phyloP scores from a whole-genome alignment of 495 filamentous ascomycete genomes.

The Hypoxylon fragiforme region DNA sequence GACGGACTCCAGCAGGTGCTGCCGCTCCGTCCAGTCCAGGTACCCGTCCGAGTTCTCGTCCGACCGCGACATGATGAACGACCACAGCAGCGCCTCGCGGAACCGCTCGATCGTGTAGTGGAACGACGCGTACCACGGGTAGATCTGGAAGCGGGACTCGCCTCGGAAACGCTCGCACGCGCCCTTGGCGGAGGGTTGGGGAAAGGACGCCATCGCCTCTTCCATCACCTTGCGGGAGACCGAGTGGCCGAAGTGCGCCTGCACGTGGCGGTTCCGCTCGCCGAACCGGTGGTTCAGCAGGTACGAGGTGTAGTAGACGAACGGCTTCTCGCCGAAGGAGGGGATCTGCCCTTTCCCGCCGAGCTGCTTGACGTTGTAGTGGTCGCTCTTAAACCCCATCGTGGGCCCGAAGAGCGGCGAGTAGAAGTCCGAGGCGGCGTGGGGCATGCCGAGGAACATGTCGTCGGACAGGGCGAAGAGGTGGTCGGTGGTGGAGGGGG shows the following conservation, averaged over 20 bases:
- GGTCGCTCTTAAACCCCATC: slow-evolving; percentile 47
- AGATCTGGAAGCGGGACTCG: slow-evolving; percentile 46
- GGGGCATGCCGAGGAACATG: slow-evolving; percentile 47
- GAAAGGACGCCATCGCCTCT: slow-evolving; percentile 47
- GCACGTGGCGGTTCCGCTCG: slow-evolving; percentile 47
- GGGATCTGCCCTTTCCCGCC: slow-evolving; percentile 37
- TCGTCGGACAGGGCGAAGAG: slow-evolving; percentile 50
- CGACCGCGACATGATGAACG: slow-evolving; percentile 45
- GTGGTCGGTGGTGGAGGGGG: slow-evolving; percentile 36
- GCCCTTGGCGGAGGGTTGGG: slow-evolving; percentile 42
- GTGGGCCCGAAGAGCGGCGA: slow-evolving; percentile 48
- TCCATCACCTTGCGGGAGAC: slow-evolving; percentile 43
- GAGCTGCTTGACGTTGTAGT: slow-evolving; percentile 44
- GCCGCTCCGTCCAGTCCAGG: slow-evolving; percentile 43
- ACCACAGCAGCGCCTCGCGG: slow-evolving; percentile 48
- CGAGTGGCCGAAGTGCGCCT: slow-evolving; percentile 49
- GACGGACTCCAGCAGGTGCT: slow-evolving; percentile 38
- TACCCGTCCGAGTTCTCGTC: slow-evolving; percentile 45
- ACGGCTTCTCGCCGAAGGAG: slow-evolving; percentile 50
- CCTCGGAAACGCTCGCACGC: slow-evolving; percentile 48
- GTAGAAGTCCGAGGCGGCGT: slow-evolving; percentile 48
- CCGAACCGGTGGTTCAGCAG: slow-evolving; percentile 49
- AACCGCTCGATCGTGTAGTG: slow-evolving; percentile 51
- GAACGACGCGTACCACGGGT: slow-evolving; percentile 47
- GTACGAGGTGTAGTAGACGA: slow-evolving; percentile 50